Evolutionary conservation across 108 stramenopile genomes (phyloP).

Genomic region (Cyclotella atomus): DNA sequence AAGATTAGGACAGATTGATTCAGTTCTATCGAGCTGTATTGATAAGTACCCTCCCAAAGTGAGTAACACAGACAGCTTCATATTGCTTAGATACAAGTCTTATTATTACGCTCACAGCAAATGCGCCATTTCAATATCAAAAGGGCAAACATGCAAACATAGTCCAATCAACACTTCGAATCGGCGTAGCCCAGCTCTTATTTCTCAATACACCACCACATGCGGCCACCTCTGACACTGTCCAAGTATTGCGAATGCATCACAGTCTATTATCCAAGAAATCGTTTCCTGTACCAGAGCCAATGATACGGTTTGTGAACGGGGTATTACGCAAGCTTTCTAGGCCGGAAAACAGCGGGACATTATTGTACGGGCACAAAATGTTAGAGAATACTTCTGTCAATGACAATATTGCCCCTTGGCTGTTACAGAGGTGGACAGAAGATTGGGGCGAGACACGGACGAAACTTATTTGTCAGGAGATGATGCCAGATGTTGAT

Average conservation of each 20-base stretch:
- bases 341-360: constrained; percentile 18
- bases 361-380: constrained; percentile 6
- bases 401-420: constrained; percentile 66
- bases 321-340: constrained; percentile 72
- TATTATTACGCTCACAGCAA: too few species aligned
- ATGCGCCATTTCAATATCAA: too few species aligned
- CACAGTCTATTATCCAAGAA: constrained; percentile 22
- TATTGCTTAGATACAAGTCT: background rate
- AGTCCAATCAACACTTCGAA: constrained; percentile 59
- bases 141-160: constrained; percentile 45
- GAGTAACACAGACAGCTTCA: background rate
- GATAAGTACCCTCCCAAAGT: constrained; percentile 33
- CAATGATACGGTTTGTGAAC: constrained; percentile 83
- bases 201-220: constrained; percentile 66
- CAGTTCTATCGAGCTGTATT: constrained; percentile 42
- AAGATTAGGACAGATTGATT: constrained; percentile 77
- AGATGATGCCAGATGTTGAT: constrained; percentile 52
- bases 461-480: constrained; percentile 55
- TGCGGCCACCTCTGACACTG: constrained; percentile 81
- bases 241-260: constrained; percentile 67
- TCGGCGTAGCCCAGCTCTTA: constrained; percentile 76
- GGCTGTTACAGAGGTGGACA: constrained; percentile 62
- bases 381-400: constrained; percentile 51
- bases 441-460: constrained; percentile 61
- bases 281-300: constrained; percentile 42